phyloP scores from a whole-genome alignment of 345 rosid genomes.

The Murraya koenigii region DNA sequence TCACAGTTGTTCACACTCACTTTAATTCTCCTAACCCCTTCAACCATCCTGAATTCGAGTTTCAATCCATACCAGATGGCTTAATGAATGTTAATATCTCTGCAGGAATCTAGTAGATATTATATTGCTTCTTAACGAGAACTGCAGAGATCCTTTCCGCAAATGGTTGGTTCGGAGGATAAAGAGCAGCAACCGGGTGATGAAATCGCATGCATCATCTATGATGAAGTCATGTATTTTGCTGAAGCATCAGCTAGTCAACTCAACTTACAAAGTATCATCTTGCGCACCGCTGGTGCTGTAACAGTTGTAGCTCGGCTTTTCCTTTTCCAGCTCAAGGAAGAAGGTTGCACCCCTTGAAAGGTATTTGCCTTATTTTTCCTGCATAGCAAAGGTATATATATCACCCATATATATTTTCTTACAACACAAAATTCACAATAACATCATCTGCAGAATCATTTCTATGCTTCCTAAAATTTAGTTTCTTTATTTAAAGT shows the following conservation, averaged over 20 bases:
- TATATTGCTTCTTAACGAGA: background rate
- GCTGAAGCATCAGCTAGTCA: slow-evolving; percentile 1
- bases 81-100: background rate
- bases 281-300: slow-evolving; percentile 10
- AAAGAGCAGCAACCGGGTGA: background rate
- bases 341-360: background rate
- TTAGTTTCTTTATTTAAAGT: background rate
- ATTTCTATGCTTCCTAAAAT: background rate
- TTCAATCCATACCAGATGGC: background rate
- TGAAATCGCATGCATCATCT: background rate
- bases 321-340: background rate
- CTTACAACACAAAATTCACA: background rate
- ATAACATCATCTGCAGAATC: background rate
- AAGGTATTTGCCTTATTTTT: background rate
- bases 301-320: background rate
- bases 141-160: slow-evolving; percentile 8
- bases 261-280: slow-evolving; percentile 14
- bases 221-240: slow-evolving; percentile 20
- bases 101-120: background rate
- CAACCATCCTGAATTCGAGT: slow-evolving; percentile 1
- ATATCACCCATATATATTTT: background rate
- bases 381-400: background rate
- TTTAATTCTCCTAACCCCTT: background rate
- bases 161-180: slow-evolving; percentile 5
- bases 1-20: slow-evolving; percentile 1